phyloP scores from a whole-genome alignment of 2,329 filamentous ascomycete genomes.

The Xylaria sp. region DNA sequence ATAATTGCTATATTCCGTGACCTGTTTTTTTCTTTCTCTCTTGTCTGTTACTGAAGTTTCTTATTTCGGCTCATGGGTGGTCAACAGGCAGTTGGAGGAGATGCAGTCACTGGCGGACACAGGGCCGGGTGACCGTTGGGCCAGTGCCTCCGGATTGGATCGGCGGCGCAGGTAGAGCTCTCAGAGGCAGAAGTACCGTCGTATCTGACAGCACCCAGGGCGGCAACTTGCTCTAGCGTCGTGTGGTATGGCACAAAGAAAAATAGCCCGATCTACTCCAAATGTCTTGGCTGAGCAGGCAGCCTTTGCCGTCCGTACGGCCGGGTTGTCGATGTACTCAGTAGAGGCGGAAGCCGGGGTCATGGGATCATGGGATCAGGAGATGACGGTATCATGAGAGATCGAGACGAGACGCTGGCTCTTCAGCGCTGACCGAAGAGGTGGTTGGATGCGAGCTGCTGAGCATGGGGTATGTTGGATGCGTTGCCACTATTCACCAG shows the following conservation, averaged over 20 bases:
- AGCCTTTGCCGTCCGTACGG: slow-evolving; percentile 43
- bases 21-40: not conserved
- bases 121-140: slow-evolving; percentile 48
- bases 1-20: slow-evolving; percentile 30
- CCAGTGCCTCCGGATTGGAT: slow-evolving; percentile 39
- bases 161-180: slow-evolving; percentile 41
- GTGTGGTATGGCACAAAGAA: slow-evolving; percentile 37
- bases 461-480: slow-evolving; percentile 23
- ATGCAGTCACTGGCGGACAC: slow-evolving; percentile 40
- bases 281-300: slow-evolving; percentile 42
- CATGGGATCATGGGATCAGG: slow-evolving; percentile 8
- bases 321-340: slow-evolving; percentile 38
- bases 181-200: slow-evolving; percentile 32
- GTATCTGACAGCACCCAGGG: slow-evolving; percentile 36
- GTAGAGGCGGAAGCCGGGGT: slow-evolving; percentile 18
- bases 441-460: slow-evolving; percentile 26
- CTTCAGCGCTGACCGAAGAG: slow-evolving; percentile 29
- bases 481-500: slow-evolving; percentile 15
- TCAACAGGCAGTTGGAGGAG: slow-evolving; percentile 32
- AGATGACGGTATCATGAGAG: slow-evolving; percentile 6
- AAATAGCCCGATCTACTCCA: slow-evolving; percentile 41
- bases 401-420: slow-evolving; percentile 5
- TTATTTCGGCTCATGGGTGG: slow-evolving; percentile 29
- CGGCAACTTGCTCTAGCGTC: slow-evolving; percentile 35
- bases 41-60: slow-evolving; percentile 13